phyloP scores from a whole-genome alignment of 371 early-diverging fungal species.

The Apophysomyces ossiformis region DNA sequence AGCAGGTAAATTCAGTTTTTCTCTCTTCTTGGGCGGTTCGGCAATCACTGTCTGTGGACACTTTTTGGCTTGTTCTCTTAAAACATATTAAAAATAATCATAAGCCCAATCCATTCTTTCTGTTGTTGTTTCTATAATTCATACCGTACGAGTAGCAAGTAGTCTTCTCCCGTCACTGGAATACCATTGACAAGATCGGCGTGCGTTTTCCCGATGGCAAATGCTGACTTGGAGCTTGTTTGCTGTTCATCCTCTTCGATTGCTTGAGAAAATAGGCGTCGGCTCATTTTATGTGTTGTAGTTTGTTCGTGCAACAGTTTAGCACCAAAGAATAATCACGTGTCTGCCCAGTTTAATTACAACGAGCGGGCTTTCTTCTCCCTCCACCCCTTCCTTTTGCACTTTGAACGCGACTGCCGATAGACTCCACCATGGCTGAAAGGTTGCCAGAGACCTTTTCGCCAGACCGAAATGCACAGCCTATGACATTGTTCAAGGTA shows the following conservation, averaged over 20 bases:
- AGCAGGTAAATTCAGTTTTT: conserved; percentile 29
- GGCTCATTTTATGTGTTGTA: conserved; percentile 12
- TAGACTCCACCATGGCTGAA: neutral
- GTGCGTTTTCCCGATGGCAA: conserved; percentile 33
- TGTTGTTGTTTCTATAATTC: neutral
- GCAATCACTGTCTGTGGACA: conserved; percentile 36
- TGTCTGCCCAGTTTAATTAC: too few relatives aligned
- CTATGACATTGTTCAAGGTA: conserved; percentile 8
- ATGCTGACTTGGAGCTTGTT: conserved; percentile 20
- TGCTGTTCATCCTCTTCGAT: conserved; percentile 20
- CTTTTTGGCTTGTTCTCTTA: conserved; percentile 40
- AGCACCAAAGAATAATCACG: neutral
- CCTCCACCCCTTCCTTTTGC: neutral
- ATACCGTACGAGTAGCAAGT: conserved; percentile 50
- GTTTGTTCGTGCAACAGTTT: neutral
- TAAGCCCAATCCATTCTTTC: neutral
- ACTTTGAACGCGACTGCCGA: neutral
- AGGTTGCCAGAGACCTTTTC: conserved; percentile 4
- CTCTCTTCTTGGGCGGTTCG: conserved; percentile 28
- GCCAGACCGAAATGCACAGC: neutral
- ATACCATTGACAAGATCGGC: conserved; percentile 45
- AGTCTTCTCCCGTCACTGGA: conserved; percentile 53
- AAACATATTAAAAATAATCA: neutral
- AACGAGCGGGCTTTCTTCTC: too few relatives aligned
- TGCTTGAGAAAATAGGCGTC: conserved; percentile 33